Conservation (phyloP, 495 filamentous ascomycete genomes). For the Penicillium riverlandense region DNA sequence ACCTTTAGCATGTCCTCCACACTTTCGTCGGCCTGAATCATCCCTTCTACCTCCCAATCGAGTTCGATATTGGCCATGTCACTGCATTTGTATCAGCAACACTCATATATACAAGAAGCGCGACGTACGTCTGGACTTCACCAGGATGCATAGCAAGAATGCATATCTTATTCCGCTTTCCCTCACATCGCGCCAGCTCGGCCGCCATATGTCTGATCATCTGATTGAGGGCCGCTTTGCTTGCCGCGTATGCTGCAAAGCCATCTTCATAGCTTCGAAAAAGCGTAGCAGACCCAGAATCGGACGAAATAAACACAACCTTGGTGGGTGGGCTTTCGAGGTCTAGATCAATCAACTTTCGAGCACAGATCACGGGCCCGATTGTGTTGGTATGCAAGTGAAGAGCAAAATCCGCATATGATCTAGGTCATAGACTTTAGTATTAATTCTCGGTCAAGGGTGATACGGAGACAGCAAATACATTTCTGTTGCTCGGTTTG, state of each 20-base stretch:
- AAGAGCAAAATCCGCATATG: constrained; percentile 30
- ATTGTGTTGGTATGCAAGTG: constrained; percentile 52
- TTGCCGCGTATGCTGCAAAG: constrained; percentile 51
- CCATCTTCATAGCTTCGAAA: constrained; percentile 51
- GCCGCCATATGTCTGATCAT: constrained; percentile 48
- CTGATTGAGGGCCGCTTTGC: constrained; percentile 53
- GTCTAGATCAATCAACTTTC: constrained; percentile 37
- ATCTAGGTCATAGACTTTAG: constrained; percentile 3
- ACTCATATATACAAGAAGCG: neutral
- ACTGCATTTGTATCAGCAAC: constrained; percentile 5
- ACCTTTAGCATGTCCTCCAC: constrained; percentile 44
- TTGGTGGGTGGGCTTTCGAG: constrained; percentile 29
- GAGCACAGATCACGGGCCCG: constrained; percentile 48
- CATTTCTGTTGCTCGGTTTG: constrained; percentile 49
- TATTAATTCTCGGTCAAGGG: no score
- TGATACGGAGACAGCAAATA: constrained; percentile 5
- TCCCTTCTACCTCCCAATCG: constrained; percentile 42
- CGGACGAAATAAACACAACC: constrained; percentile 47
- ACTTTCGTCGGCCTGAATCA: constrained; percentile 39
- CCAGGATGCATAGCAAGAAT: constrained; percentile 51
- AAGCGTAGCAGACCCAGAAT: constrained; percentile 36
- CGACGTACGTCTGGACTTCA: constrained; percentile 44
- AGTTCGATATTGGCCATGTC: constrained; percentile 43
- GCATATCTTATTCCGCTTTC: constrained; percentile 33
- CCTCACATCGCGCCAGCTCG: constrained; percentile 32